Base-by-base conservation (phyloP, 352 stramenopile species). In the Phytophthora cactorum region DNA sequence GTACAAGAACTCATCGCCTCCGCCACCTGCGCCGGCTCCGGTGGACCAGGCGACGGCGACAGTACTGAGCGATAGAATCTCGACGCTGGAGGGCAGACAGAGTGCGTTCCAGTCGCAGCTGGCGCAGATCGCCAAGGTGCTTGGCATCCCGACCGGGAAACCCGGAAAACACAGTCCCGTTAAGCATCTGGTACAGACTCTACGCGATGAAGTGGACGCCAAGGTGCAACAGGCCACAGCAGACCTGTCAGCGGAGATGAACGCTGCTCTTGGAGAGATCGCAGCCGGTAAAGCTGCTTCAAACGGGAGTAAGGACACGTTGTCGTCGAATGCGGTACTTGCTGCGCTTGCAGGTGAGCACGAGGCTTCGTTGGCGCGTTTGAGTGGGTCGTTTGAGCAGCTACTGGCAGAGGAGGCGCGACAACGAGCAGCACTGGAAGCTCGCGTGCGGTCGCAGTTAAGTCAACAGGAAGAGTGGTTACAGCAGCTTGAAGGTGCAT, bases 31-130 rank as follows among this genome's bases (percentile, higher is more conserved):
- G 43, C 11, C 54, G 17, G 15, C 32, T 9, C 0, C 55, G 1
- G 56, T 78, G 39, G 70, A 78, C 10, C 29, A 34, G 25, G 49
- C 57, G 6, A 72, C 58, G 1, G 72, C 59, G 10, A 88, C 77
- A n/a, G 76, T 78, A 4, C 65, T 91, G 53, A 89, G 74, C 54
- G 86, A 92, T 59, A 75, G 85, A 44, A 84, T 95, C 27, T 94
- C 86, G 52, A 94, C 86, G n/a, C 60, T 94, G 4, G 86, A 94
- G 66, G 86, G 86, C 9, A 81, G 86, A 31, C 86, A 94, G 60
- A 92, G 82, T 36, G 84, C 86, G 45, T 94, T 94, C 68, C 86
- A 94, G 79, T 94, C 86, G 39, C 86, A 94, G 46, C 55, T 94
- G n/a, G 86, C 86, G 34, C 84, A 92, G 69, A 88, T 94, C 50